Evolutionary conservation across 768 basidiomycete species (phyloP).

Genomic region (Lactarius tabidus): DNA sequence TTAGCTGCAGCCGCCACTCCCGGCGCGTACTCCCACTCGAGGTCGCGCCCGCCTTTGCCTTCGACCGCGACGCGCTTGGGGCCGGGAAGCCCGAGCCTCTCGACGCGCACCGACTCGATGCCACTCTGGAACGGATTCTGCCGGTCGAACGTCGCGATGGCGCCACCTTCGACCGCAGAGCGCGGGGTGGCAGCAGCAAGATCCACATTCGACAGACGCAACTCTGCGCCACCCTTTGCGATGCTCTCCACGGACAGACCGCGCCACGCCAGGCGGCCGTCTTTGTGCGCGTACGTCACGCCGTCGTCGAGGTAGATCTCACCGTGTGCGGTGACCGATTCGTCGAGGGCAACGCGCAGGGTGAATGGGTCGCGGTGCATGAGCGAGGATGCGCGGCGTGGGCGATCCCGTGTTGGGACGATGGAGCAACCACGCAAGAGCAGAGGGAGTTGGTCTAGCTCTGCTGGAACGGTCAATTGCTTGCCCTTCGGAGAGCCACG

Average conservation of each 20-base stretch:
- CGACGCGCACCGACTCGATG: constrained; percentile 69
- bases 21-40: constrained; percentile 65
- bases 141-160: constrained; percentile 47
- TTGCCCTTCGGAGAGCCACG: constrained; percentile 63
- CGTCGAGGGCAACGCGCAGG: constrained; percentile 74
- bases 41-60: constrained; percentile 43
- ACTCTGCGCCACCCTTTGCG: constrained; percentile 33
- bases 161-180: constrained; percentile 50
- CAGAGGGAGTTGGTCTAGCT: constrained; percentile 75
- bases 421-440: constrained; percentile 91
- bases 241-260: constrained; percentile 51
- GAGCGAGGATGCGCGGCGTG: constrained; percentile 76
- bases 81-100: constrained; percentile 65
- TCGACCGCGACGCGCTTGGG: constrained; percentile 53
- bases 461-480: constrained; percentile 71
- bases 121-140: constrained; percentile 65
- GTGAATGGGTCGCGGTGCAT: constrained; percentile 96
- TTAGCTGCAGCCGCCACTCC: constrained; percentile 55
- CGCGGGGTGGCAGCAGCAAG: constrained; percentile 44
- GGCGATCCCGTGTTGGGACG: constrained; percentile 80
- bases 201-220: constrained; percentile 50
- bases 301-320: constrained; percentile 97
- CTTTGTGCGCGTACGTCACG: constrained; percentile 66
- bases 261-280: constrained; percentile 84
- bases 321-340: constrained; percentile 56